Percentiles rank a stretch among this genome's conserved stretches.
phyloP scores from a whole-genome alignment of 140 eudicot species.

The Cichorium intybus region DNA sequence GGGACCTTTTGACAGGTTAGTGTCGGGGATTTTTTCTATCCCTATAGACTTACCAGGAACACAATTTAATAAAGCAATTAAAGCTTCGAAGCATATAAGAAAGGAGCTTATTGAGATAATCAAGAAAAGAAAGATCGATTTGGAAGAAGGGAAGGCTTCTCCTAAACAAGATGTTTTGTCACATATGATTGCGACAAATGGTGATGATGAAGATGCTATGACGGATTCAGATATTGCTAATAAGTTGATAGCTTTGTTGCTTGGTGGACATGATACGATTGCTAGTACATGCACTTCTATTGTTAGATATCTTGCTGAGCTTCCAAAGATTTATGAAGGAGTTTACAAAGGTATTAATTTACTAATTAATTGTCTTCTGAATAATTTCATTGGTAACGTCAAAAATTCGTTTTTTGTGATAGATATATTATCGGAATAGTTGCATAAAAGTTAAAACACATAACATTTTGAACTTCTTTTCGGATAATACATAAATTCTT shows the following conservation, averaged over 20 bases:
- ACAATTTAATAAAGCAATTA: constrained; percentile 38
- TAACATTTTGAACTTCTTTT: too few relatives aligned
- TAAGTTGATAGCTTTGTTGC: constrained; percentile 36
- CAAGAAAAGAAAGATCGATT: constrained; percentile 38
- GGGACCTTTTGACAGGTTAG: constrained; percentile 29
- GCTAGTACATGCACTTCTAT: constrained; percentile 44
- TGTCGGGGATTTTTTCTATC: constrained; percentile 39
- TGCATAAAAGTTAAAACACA: too few relatives aligned
- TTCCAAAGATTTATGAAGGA: constrained; percentile 45
- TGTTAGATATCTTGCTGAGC: constrained; percentile 54
- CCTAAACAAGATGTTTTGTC: constrained; percentile 46
- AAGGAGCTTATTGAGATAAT: constrained; percentile 42
- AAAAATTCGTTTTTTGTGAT: not conserved
- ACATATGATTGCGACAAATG: constrained; percentile 37
- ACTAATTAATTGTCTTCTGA: not conserved
- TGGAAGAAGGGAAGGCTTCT: constrained; percentile 25
- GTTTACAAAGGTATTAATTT: constrained; percentile 41
- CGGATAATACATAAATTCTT: too few relatives aligned
- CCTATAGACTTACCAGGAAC: constrained; percentile 56
- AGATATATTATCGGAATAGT: too few relatives aligned
- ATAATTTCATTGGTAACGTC: not conserved
- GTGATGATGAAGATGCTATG: constrained; percentile 37
- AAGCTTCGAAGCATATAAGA: constrained; percentile 36
- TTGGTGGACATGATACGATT: constrained; percentile 54
- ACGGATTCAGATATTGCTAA: constrained; percentile 44